These are phyloP conservation scores for Neonectria faginata DNA, from an alignment of 2,329 filamentous ascomycete genomes.

Conservation along the genomic window DNA sequence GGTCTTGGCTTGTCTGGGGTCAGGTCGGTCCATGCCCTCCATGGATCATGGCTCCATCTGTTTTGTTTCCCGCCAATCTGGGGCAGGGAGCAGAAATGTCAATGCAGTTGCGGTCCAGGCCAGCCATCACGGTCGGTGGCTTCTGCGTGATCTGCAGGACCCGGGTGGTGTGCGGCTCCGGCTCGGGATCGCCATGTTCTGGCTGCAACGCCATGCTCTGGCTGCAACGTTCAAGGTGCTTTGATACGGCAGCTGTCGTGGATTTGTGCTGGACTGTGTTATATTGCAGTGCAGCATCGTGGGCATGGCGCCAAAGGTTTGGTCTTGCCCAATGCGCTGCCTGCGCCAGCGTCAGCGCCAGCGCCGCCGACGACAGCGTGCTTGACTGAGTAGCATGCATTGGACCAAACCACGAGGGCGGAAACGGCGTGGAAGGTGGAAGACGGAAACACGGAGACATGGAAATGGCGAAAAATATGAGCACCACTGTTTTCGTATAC, in stretches of 20 bases:
- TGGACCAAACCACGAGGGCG: slow-evolving; percentile 12
- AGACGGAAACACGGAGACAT: slow-evolving; percentile 14
- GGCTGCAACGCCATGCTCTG: slow-evolving; percentile 22
- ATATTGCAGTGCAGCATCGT: background rate
- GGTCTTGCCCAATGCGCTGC: too few species aligned
- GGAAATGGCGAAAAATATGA: slow-evolving; percentile 7
- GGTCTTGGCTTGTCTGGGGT: slow-evolving; percentile 14
- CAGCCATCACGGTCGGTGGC: slow-evolving; percentile 13
- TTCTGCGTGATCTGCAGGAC: slow-evolving; percentile 26
- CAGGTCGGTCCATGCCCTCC: slow-evolving; percentile 1
- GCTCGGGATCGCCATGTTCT: slow-evolving; percentile 23
- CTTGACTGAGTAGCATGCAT: slow-evolving; percentile 14
- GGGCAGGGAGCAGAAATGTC: background rate
- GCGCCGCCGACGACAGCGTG: slow-evolving; percentile 25
- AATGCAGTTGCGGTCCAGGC: background rate
- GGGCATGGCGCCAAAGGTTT: background rate
- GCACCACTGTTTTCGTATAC: too few species aligned
- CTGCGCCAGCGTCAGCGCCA: slow-evolving; percentile 5
- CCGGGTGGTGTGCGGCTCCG: slow-evolving; percentile 28
- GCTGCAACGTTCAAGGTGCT: slow-evolving; percentile 15
- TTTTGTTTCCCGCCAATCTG: slow-evolving; percentile 21
- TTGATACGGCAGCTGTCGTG: background rate
- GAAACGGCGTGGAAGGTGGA: slow-evolving; percentile 17
- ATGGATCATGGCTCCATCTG: too few species aligned
- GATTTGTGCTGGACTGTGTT: too few species aligned